Base-by-base conservation (phyloP, 1,284 basidiomycete genomes). In the Fistulina hepatica region DNA sequence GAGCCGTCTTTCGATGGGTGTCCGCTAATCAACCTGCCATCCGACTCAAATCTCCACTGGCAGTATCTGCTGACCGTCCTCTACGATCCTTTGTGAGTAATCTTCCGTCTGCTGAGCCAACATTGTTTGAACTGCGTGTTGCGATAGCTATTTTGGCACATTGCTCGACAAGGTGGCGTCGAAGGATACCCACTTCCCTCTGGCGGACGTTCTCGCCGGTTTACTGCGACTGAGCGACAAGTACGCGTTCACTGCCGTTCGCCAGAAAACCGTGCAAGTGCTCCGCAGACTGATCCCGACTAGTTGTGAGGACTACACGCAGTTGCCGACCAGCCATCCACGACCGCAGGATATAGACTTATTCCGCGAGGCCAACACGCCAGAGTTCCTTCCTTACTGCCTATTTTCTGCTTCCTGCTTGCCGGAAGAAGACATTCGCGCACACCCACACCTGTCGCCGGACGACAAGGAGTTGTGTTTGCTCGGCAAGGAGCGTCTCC, bases 71-170 rank as follows among this genome's bases (percentile, higher is more conserved):
- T 44, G 6, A 17, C 13, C 2, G 33, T 36, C 21, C 30, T 41
- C 17, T 44, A 44, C 22, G 24, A 40, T 25, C 23, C 39, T 10
- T 19, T 31, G 43, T 44, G 19, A 15, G 43, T 38, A 5, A 15
- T n/a, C 15, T 19, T 13, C 22, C 17, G 4, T 4, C 36, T 21
- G 24, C 34, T 8, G n/a, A n/a, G n/a, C n/a, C n/a, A n/a, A n/a
- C 35, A 40, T 9, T 33, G 42, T n/a, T 34, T 34, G 15, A 43
- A 36, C 31, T 5, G 28, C 12, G 2, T 2, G n/a, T 10, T 36
- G 36, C 15, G 36, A 33, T 9, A 3, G 17, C 3, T 21, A 40
- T 22, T 17, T 36, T n/a, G 25, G n/a, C 5, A 28, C 9, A 5
- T 36, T 17, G 7, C 6, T 4, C 17, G 17, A n/a, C n/a, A n/a